Base-by-base conservation (phyloP, 2,329 filamentous ascomycete genomes). In the Penicillium palitans region DNA sequence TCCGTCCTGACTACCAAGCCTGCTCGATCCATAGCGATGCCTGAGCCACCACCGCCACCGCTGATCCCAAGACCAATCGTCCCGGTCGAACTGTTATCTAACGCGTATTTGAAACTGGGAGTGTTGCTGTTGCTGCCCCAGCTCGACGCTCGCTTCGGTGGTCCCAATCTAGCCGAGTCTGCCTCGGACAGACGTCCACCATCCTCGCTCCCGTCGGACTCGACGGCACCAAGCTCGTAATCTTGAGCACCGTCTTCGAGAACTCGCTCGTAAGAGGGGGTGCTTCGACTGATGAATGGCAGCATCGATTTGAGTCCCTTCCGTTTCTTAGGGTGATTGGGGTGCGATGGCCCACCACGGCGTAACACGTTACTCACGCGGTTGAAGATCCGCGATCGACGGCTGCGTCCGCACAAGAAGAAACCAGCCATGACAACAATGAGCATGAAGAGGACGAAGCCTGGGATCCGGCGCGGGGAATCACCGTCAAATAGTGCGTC, bases 1-100 rank as follows among this genome's bases (percentile, higher is more conserved):
- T 97, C 93, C 0, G 90, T 96, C 65, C 93, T 81, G 2, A 91
- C 84, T 54, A 90, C 87, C 62, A 97, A 73, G 1, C 93, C 93
- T 47, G 84, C 87, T 40, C 91, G 76, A 55, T 85, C 83, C 64
- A 84, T 83, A 10, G 80, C 72, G 62, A 79, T 68, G 57, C 70
- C 60, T 68, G 67, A 52, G 49, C 71, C 66, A 39, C 39, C 45
- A 29, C 61, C 65, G 45, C 49, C 39, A 15, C 51, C 31, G 29
- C 72, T 68, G 63, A 76, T 71, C 42, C 75, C 72, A 56, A 76
- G 59, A 29, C 74, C 71, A 47, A 76, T 71, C 7, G 72, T 75
- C 24, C 68, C 71, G 0, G 71, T 71, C n/a, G 75, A 77, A n/a
- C 70, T 68, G 52, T 76, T 77, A 57, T 77, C 76, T 17, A 76